Conservation (phyloP, 768 basidiomycete species). For the Gelatoporia subvermispora region DNA sequence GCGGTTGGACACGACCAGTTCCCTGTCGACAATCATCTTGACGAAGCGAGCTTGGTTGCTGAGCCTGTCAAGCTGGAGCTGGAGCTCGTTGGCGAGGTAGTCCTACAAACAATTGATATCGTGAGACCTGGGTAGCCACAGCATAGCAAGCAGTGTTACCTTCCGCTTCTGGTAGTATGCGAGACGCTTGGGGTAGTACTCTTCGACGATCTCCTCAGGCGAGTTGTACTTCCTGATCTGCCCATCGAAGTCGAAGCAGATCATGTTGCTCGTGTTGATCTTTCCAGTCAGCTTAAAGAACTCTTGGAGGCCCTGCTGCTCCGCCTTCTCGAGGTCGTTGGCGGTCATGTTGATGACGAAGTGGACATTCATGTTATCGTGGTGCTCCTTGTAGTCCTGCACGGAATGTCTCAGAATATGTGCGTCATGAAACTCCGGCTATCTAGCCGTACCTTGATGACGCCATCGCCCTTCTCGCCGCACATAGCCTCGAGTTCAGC, state of each 20-base stretch:
- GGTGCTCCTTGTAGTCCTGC: constrained; percentile 96
- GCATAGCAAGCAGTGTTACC: constrained; percentile 38
- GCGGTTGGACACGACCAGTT: constrained; percentile 79
- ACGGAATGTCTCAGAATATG: background rate
- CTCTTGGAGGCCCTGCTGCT: constrained; percentile 83
- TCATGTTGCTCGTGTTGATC: constrained; percentile 94
- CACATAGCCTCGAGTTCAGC: constrained; percentile 87
- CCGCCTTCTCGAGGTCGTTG: constrained; percentile 81
- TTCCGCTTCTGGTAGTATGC: constrained; percentile 96
- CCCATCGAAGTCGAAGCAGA: constrained; percentile 93
- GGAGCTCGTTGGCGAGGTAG: constrained; percentile 76
- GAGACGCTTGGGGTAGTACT: constrained; percentile 86
- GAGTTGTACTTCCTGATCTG: constrained; percentile 92
- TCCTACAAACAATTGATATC: constrained; percentile 49
- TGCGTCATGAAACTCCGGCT: too few relatives aligned
- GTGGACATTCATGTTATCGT: constrained; percentile 88
- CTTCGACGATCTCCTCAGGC: constrained; percentile 88
- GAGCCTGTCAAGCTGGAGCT: constrained; percentile 74
- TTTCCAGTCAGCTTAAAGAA: constrained; percentile 87
- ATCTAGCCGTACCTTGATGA: constrained; percentile 64
- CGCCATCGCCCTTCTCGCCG: constrained; percentile 75
- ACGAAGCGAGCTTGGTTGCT: constrained; percentile 96
- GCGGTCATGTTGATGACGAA: constrained; percentile 79
- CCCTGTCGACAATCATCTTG: constrained; percentile 87
- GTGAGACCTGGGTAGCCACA: background rate